Evolutionary conservation across 257 asterid species (phyloP), one percentile per base, ranked within the genome.

Genomic region (Penstemon newberryi): DNA sequence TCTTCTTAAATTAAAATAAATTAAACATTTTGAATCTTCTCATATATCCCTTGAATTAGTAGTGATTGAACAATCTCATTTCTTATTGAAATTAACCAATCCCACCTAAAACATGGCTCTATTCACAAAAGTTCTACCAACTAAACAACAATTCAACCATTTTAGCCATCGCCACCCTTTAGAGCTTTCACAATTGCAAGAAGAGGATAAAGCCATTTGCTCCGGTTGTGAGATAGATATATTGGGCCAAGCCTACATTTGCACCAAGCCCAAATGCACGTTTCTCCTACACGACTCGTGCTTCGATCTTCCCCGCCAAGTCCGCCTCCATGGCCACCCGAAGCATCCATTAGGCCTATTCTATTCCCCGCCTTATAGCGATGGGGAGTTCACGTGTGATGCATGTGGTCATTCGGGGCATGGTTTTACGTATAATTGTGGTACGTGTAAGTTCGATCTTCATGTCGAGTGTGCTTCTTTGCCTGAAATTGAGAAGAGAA

Each of bases 131-230:
- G 5, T 1, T 2, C 0, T 19, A 56, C 4, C 13, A n/a, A 41
- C 8, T 40, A 45, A 45, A 44, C 71, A 66, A 18, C 75, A 50
- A 12, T 33, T 72, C 46, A 75, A 55, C 75, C 92, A 86, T 62
- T 84, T 83, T 74, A 79, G 87, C 79, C 89, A 86, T 9, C 80
- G 84, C 46, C 86, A 83, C 63, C 80, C 81, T 36, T 40, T 86
- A 57, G 67, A 39, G 63, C 75, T 58, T 1, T 66, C 77, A 0
- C 60, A 69, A 42, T 45, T 75, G 18, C 65, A 75, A 8, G 53
- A 67, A 50, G 79, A 41, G 6, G 78, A 79, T 67, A 56, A 68
- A 9, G 81, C 77, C 55, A 8, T 49, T 3, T 86, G 92, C 80
- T 74, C 84, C 52, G 87, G 81, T 39, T 84, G 94, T 70, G 82